phyloP scores from a whole-genome alignment of 2,329 filamentous ascomycete species.

The Phaeoacremonium minimum region DNA sequence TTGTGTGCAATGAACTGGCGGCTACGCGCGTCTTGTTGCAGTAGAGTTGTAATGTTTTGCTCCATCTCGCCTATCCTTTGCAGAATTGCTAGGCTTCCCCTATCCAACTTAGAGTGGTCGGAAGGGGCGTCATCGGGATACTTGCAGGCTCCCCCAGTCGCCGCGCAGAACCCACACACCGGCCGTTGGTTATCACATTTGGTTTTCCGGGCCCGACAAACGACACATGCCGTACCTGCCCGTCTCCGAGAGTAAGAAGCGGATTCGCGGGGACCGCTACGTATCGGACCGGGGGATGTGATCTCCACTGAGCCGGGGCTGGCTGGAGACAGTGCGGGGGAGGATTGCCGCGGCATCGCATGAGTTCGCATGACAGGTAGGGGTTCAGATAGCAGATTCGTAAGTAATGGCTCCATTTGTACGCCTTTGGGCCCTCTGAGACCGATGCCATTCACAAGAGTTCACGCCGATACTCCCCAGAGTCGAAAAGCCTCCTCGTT shows the following conservation, averaged over 20 bases:
- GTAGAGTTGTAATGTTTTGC: not conserved
- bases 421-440: not conserved
- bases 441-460: not conserved
- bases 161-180: constrained; percentile 13
- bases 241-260: not conserved
- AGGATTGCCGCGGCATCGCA: not conserved
- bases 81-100: constrained; percentile 13
- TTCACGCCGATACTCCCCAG: not conserved
- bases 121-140: constrained; percentile 10
- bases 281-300: not conserved
- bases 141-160: constrained; percentile 11
- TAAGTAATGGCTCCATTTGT: not conserved
- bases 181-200: constrained; percentile 34
- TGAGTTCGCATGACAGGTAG: not conserved
- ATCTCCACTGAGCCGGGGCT: not conserved
- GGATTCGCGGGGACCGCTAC: not conserved
- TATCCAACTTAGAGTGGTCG: constrained; percentile 13
- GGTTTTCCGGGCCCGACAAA: constrained; percentile 36
- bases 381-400: not conserved
- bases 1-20: not conserved
- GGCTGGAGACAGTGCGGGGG: not conserved
- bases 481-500: not conserved
- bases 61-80: constrained; percentile 12
- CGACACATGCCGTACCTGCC: constrained; percentile 21
- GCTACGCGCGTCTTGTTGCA: not conserved